These are phyloP conservation scores for Cladosporium sphaerospermum DNA, from an alignment of 2,329 filamentous ascomycete species.

Conservation along the genomic window DNA sequence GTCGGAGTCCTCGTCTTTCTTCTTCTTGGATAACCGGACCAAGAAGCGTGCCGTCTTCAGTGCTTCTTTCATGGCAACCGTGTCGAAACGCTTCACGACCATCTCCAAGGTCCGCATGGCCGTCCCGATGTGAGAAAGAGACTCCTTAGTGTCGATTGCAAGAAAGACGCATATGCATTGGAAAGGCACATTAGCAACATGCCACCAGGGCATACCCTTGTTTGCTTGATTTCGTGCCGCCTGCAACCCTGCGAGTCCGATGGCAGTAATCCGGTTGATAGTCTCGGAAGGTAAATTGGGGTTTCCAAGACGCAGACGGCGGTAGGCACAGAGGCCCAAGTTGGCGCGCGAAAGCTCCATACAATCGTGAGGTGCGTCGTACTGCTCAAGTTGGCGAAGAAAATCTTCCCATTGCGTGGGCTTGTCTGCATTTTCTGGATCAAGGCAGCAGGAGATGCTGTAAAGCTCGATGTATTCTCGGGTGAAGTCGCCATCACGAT, in stretches of 20 bases:
- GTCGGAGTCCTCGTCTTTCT: conserved; percentile 42
- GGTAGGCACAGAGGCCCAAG: conserved; percentile 50
- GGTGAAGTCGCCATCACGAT: conserved; percentile 38
- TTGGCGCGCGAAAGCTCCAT: conserved; percentile 45
- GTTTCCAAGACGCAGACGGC: conserved; percentile 48
- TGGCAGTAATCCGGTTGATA: conserved; percentile 43
- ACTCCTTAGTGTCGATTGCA: conserved; percentile 48
- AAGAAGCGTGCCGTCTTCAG: conserved; percentile 50
- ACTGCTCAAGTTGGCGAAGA: conserved; percentile 25
- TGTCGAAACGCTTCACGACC: conserved; percentile 28
- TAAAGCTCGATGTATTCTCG: conserved; percentile 48
- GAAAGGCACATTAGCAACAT: conserved; percentile 55
- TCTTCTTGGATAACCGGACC: conserved; percentile 46
- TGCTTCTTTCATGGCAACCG: conserved; percentile 43
- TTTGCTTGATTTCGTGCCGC: conserved; percentile 44
- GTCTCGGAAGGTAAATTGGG: conserved; percentile 38
- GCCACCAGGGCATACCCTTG: conserved; percentile 49
- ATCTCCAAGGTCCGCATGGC: conserved; percentile 40
- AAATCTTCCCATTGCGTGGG: conserved; percentile 29
- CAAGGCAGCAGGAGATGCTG: conserved; percentile 48
- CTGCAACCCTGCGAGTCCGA: conserved; percentile 42
- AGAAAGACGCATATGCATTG: conserved; percentile 52
- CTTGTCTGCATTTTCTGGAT: conserved; percentile 39
- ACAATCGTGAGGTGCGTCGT: conserved; percentile 26
- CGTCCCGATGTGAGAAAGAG: conserved; percentile 43